Base-by-base conservation (phyloP, 768 basidiomycete genomes). In the Pleurotus djamor region DNA sequence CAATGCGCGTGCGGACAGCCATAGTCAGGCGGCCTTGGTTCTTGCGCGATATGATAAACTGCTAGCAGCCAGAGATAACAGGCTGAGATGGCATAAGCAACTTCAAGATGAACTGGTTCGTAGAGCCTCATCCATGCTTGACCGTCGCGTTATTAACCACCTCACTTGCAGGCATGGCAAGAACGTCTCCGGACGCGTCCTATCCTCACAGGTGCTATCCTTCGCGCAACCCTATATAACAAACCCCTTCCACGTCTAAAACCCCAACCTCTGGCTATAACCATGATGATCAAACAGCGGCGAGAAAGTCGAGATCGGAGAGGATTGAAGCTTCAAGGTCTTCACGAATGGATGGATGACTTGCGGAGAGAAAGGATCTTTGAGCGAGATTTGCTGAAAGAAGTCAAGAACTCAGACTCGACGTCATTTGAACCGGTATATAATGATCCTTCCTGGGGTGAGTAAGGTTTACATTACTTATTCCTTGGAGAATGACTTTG, bases 231-330 rank as follows among this genome's bases (percentile, higher is more conserved):
- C 0, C 54, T 83, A 6, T 83, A 72, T 71, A 84, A 93, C 67
- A 77, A 73, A 0, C 91, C 93, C 1, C 80, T 97, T 12, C 93
- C 93, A 0, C 84, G 91, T 0, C 74, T 97, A 64, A 84, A 81
- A 43, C 92, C 91, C 0, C 93, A 96, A 62, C 95, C 96, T 0
- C 64, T 73, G 4, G 76, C 80, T n/a, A 82, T 94, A 48, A 79
- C 83, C 1, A 80, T 83, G 69, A 92, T 94, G 76, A 91, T 96
- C 36, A 68, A 73, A 7, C 73, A 74, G 32, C 75, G 84, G 2
- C 70, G 71, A 37, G 57, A 61, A 17, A 71, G 74, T 2, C 66
- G 76, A n/a, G 68, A 77, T 5, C 70, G 74, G 37, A 80, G 91
- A 4, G 63, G 78, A n/a, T 72, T 65, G 33, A 70, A 69, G 52